These are phyloP conservation scores for Pythium scleroteichum DNA, from an alignment of 352 stramenopile genomes.

Conservation along the genomic window DNA sequence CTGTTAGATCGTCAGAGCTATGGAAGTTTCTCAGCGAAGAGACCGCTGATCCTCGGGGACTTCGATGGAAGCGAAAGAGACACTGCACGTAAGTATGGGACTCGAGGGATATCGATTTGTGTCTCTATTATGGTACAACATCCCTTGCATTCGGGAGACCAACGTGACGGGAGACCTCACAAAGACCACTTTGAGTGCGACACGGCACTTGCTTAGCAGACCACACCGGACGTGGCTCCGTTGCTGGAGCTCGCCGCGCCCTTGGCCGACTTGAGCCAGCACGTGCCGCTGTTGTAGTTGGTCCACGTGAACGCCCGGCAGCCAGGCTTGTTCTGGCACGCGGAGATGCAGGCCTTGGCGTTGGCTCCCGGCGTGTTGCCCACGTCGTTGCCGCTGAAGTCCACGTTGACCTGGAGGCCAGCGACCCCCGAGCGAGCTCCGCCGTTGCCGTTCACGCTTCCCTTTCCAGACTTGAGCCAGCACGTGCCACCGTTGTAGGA, in stretches of 20 bases:
- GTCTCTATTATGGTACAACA: no score
- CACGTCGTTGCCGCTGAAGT: slow-evolving; percentile 28
- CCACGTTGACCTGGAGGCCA: slow-evolving; percentile 9
- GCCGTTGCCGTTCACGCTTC: background rate
- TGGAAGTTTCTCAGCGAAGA: no score
- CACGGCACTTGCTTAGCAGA: slow-evolving; percentile 4
- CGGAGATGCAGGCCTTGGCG: slow-evolving; percentile 8
- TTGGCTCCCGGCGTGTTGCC: slow-evolving; percentile 2
- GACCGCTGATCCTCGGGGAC: no score
- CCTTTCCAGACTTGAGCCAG: slow-evolving; percentile 23
- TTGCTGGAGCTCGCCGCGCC: background rate
- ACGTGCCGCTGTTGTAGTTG: slow-evolving; percentile 33
- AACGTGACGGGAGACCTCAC: no score
- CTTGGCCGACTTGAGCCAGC: slow-evolving; percentile 22
- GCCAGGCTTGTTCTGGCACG: slow-evolving; percentile 4
- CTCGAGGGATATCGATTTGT: no score
- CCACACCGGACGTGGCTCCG: slow-evolving; percentile 12
- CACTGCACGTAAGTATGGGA: no score
- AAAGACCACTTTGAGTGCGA: no score
- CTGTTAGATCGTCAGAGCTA: no score
- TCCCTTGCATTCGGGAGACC: no score
- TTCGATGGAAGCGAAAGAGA: no score
- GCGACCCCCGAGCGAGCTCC: slow-evolving; percentile 11
- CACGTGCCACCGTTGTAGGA: slow-evolving; percentile 34
- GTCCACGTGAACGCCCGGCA: slow-evolving; percentile 35